phyloP scores from a whole-genome alignment of 2,329 filamentous ascomycete genomes.

The Xylaria sp. region DNA sequence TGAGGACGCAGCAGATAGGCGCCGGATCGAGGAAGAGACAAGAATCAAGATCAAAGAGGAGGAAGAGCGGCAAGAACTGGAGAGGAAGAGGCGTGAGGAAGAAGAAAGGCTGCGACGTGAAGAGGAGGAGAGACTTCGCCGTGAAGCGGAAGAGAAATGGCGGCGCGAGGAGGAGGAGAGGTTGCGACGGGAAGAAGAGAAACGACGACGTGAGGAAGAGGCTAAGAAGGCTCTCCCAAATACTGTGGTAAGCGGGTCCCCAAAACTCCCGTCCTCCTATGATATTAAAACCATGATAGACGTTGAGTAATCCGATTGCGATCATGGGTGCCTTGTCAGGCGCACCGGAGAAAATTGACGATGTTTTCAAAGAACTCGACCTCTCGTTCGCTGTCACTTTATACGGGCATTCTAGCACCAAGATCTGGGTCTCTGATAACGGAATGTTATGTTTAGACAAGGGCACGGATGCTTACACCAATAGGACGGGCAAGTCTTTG shows the following conservation, averaged over 20 bases:
- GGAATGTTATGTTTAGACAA: background rate
- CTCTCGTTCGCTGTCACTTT: background rate
- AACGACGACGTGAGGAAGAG: background rate
- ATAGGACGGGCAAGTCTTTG: background rate
- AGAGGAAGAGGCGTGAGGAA: background rate
- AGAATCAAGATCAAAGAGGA: slow-evolving; percentile 11
- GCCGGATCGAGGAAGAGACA: background rate
- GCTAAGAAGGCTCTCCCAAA: background rate
- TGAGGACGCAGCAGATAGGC: background rate
- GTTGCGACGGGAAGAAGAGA: background rate
- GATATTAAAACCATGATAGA: background rate
- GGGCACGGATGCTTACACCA: background rate
- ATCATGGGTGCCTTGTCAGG: background rate
- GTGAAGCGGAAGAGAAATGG: background rate
- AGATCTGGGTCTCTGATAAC: background rate
- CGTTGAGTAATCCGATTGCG: background rate
- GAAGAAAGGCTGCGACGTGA: too few species aligned
- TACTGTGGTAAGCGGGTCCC: background rate
- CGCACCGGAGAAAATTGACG: background rate
- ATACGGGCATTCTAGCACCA: background rate
- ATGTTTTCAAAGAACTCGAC: background rate
- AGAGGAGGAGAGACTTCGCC: background rate
- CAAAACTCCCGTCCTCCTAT: background rate
- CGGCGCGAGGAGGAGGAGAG: background rate
- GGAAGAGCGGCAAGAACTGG: background rate